Evolutionary conservation across 257 asterid species (phyloP), one percentile per base, ranked within the genome.

Genomic region (Ajuga chamaepitys): DNA sequence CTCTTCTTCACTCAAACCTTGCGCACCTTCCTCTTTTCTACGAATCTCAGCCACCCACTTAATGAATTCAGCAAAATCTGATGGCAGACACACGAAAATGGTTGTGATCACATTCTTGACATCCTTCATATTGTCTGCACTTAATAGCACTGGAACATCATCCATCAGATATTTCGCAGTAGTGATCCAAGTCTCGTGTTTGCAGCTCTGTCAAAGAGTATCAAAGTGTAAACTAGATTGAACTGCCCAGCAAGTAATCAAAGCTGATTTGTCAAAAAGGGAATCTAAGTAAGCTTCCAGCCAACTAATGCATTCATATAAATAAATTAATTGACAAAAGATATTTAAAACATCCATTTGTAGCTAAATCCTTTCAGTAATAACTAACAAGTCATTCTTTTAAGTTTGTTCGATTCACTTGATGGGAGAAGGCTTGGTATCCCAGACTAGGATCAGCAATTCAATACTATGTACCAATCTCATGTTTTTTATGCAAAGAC

Each of bases 41-140:
- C 95, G 95, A 69, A 85, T 77, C 85, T 94, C 99, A 3, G 90
- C 96, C 47, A 86, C 86, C 99, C 97, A 88, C 80, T 86, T 90
- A 38, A 90, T 88, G 77, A 94, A 88, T 75, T 90, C 95, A 2
- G 79, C 65, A 66, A 90, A 94, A 63, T 90, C 86, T 58, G 87
- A 76, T 5, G 99, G 99, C 62, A 90, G 82, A 61, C 88, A 88
- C 24, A 68, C 77, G 76, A 90, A 73, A 62, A 94, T 80, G 5
- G 78, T 68, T 28, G 79, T 67, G 48, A 94, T 86, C 24, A 85
- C 95, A 73, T 81, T 76, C 71, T 81, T 75, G 51, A 81, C 73
- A 73, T 82, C 88, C 83, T 82, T 83, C 56, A 79, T 51, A 54
- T 65, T 57, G 28, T 80, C 80, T 26, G 88, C 86, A 69, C 83